Percentiles rank a stretch among this genome's conserved stretches.
Conservation (phyloP, 2,329 filamentous ascomycete species). For the Capronia epimyces region DNA sequence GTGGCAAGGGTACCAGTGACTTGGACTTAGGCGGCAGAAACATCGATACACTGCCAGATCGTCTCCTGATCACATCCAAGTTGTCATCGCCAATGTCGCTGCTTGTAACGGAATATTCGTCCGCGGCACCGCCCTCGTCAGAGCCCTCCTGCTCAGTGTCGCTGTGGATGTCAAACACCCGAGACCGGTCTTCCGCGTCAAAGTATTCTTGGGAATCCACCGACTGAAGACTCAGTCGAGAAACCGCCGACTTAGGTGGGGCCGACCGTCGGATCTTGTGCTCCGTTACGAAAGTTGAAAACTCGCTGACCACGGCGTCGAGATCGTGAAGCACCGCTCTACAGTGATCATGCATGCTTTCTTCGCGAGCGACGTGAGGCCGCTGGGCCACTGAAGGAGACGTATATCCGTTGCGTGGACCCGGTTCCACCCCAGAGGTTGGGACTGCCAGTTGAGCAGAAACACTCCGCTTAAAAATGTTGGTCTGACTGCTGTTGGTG, state of each 20-base stretch:
- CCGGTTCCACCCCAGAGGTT: slow-evolving; percentile 34
- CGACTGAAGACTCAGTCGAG: slow-evolving; percentile 72
- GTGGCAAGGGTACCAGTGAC: slow-evolving; percentile 68
- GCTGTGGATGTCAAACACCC: slow-evolving; percentile 69
- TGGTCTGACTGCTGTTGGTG: slow-evolving; percentile 37
- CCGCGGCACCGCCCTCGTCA: slow-evolving; percentile 42
- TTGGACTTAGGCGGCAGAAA: slow-evolving; percentile 74
- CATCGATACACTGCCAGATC: slow-evolving; percentile 38
- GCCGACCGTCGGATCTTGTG: slow-evolving; percentile 70
- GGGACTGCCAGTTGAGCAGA: slow-evolving; percentile 51
- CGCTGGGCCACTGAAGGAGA: slow-evolving; percentile 1
- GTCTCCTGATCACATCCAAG: slow-evolving; percentile 33
- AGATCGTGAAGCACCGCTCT: slow-evolving; percentile 77
- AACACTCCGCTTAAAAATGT: slow-evolving; percentile 45
- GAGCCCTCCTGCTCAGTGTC: slow-evolving; percentile 62
- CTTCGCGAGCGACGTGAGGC: slow-evolving; percentile 44
- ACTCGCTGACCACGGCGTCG: slow-evolving; percentile 76
- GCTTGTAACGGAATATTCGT: slow-evolving; percentile 59
- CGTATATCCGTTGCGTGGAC: slow-evolving; percentile 23
- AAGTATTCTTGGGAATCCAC: slow-evolving; percentile 85
- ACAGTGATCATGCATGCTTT: slow-evolving; percentile 73
- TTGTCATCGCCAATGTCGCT: slow-evolving; percentile 51
- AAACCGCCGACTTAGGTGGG: slow-evolving; percentile 48
- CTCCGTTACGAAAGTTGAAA: slow-evolving; percentile 67
- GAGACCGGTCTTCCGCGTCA: slow-evolving; percentile 69